A percentile compares a stretch with the other conserved stretches of the same genome.
Conservation (phyloP, 768 basidiomycete species). For the Mycena galopus region DNA sequence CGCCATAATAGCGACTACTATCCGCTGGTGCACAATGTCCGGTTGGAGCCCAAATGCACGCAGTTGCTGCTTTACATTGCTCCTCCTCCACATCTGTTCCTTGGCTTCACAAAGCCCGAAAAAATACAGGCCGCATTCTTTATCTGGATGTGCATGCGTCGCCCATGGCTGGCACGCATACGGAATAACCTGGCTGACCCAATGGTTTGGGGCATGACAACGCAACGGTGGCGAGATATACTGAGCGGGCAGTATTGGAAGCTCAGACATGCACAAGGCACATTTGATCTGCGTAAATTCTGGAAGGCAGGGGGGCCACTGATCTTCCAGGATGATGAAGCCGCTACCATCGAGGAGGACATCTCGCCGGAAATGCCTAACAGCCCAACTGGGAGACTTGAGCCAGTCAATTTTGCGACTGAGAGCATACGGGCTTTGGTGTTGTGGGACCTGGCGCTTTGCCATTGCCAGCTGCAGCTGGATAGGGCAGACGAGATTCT, state of each 20-base stretch:
- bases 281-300: neutral
- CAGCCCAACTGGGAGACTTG: neutral
- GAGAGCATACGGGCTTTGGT: neutral
- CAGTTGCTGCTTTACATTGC: neutral
- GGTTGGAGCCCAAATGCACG: neutral
- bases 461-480: constrained; percentile 9
- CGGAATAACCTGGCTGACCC: neutral
- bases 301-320: constrained; percentile 6
- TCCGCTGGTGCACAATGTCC: neutral
- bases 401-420: neutral
- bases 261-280: neutral
- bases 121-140: neutral
- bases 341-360: neutral
- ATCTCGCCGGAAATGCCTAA: neutral
- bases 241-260: constrained; percentile 12
- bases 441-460: neutral
- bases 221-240: constrained; percentile 8
- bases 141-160: constrained; percentile 20
- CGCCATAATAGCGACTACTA: neutral
- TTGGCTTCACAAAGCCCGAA: neutral
- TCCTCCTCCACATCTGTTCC: neutral
- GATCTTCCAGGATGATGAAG: neutral
- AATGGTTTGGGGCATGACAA: neutral
- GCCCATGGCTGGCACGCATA: neutral
- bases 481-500: constrained; percentile 11